phyloP scores from a whole-genome alignment of 371 early-diverging fungal genomes.

The Apophysomyces trapeziformis region DNA sequence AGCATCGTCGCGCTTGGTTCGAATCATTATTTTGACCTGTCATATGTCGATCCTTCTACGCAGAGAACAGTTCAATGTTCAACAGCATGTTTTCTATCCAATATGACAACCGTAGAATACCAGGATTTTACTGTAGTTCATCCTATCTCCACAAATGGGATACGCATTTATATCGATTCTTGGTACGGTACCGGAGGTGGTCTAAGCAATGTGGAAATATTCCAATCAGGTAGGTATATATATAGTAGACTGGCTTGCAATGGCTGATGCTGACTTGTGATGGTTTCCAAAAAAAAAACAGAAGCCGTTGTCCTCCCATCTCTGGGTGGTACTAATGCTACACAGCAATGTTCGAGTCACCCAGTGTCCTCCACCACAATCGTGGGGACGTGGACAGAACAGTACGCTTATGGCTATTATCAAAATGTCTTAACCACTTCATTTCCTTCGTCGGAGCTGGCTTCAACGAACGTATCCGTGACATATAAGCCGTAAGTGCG shows the following conservation, averaged over 20 bases:
- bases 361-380: constrained; percentile 16
- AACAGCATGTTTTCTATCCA: constrained; percentile 55
- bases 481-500: constrained; percentile 53
- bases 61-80: constrained; percentile 47
- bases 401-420: constrained; percentile 42
- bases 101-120: constrained; percentile 34
- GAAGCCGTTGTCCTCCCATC: neutral
- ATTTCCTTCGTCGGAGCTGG: constrained; percentile 37
- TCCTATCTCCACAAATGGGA: constrained; percentile 14
- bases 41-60: constrained; percentile 60
- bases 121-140: constrained; percentile 56
- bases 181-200: constrained; percentile 83
- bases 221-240: constrained; percentile 58
- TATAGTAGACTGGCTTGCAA: neutral
- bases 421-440: constrained; percentile 40
- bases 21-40: constrained; percentile 56
- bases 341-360: neutral
- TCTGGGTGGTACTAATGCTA: neutral
- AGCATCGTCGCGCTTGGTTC: constrained; percentile 54
- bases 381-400: constrained; percentile 41
- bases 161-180: constrained; percentile 60
- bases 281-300: neutral
- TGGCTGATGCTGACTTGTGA: neutral
- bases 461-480: constrained; percentile 46
- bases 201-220: constrained; percentile 68